Conservation (phyloP, 2,329 filamentous ascomycete genomes). For the Microthyrium microscopicum region DNA sequence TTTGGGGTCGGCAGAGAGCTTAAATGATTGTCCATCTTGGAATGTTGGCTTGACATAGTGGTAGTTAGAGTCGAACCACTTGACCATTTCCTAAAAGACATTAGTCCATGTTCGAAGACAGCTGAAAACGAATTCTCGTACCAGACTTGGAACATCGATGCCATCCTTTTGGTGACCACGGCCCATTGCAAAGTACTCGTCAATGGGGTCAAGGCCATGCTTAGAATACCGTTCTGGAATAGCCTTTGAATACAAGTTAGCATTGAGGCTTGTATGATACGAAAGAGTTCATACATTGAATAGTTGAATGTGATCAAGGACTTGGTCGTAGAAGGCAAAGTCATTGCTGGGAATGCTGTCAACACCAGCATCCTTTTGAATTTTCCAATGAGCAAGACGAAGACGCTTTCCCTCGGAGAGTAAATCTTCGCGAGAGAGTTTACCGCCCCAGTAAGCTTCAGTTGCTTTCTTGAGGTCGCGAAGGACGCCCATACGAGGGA, state of each 20-base stretch:
- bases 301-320: conserved; percentile 94
- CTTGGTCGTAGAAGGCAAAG: conserved; percentile 97
- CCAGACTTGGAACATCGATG: conserved; percentile 77
- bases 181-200: conserved; percentile 99
- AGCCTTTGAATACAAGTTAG: conserved; percentile 40
- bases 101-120: conserved; percentile 2
- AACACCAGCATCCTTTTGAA: conserved; percentile 96
- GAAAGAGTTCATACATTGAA: conserved; percentile 55
- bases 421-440: conserved; percentile 81
- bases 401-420: conserved; percentile 93
- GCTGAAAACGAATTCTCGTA: conserved; percentile 17
- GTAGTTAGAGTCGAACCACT: conserved; percentile 99
- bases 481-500: conserved; percentile 95
- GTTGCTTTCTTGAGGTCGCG: conserved; percentile 99
- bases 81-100: conserved; percentile 75
- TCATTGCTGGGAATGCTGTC: conserved; percentile 98
- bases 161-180: conserved; percentile 93
- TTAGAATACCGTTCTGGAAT: conserved; percentile 87
- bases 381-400: conserved; percentile 94
- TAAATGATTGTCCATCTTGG: conserved; percentile 93
- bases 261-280: conserved; percentile 10
- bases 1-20: conserved; percentile 75
- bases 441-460: conserved; percentile 93
- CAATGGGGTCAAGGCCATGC: conserved; percentile 71
- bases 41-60: conserved; percentile 99